These are phyloP conservation scores for Paramecium octaurelia DNA, from an alignment of 73 alveolate species.

Conservation along the genomic window DNA sequence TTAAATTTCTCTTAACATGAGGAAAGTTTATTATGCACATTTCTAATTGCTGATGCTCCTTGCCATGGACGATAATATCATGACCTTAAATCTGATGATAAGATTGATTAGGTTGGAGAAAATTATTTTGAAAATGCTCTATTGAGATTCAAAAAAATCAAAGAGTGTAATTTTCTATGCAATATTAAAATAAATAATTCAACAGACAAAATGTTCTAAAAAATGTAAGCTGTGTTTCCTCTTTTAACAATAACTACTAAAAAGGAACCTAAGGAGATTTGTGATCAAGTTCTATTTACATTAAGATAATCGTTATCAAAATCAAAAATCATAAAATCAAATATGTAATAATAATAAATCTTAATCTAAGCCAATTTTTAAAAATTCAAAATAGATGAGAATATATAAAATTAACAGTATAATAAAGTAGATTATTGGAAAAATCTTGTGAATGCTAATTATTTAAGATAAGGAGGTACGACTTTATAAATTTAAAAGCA, in stretches of 20 bases:
- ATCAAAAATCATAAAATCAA: not conserved
- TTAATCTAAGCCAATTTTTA: not conserved
- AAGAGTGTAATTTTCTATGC: not conserved
- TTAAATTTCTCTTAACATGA: not conserved
- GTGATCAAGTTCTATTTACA: not conserved
- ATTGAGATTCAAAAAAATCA: not conserved
- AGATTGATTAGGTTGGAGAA: not conserved
- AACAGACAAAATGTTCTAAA: not conserved
- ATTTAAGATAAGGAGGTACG: not conserved
- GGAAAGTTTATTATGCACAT: not conserved
- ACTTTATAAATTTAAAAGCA: not conserved
- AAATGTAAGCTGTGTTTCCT: not conserved
- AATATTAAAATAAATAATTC: not conserved
- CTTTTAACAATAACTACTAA: not conserved
- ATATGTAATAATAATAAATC: too few species aligned
- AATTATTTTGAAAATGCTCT: not conserved
- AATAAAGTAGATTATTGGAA: not conserved
- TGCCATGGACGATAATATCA: conserved; percentile 44
- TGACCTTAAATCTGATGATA: not conserved
- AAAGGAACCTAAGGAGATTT: not conserved
- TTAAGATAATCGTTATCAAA: not conserved
- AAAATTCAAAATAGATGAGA: not conserved
- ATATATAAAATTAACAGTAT: too few species aligned
- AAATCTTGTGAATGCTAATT: not conserved
- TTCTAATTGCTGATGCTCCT: conserved; percentile 56